Percentiles rank a stretch among this genome's conserved stretches.
phyloP scores from a whole-genome alignment of 1,139 yeast species.

The Pichia sp. region DNA sequence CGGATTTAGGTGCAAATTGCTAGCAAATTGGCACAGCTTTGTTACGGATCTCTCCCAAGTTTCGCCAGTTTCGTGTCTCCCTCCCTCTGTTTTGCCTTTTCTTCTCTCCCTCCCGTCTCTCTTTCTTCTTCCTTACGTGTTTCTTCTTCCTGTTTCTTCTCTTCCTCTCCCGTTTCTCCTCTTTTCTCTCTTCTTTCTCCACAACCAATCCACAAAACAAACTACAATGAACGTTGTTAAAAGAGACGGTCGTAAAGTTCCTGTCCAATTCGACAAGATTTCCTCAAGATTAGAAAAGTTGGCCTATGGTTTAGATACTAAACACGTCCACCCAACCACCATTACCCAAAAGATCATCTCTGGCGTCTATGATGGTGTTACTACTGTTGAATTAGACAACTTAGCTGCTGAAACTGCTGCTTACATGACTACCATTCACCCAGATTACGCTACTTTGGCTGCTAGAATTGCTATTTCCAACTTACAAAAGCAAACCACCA shows the following conservation, averaged over 20 bases:
- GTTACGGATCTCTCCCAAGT: too few relatives aligned
- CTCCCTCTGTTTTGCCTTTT: not conserved
- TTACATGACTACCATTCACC: slow-evolving; percentile 94
- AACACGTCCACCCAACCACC: slow-evolving; percentile 58
- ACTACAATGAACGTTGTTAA: slow-evolving; percentile 50
- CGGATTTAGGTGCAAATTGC: not conserved
- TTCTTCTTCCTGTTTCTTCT: not conserved
- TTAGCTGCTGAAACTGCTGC: slow-evolving; percentile 98
- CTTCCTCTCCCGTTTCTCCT: not conserved
- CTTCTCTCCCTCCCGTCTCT: not conserved
- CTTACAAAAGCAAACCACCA: slow-evolving; percentile 90
- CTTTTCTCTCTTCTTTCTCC: not conserved
- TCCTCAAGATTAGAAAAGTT: slow-evolving; percentile 37
- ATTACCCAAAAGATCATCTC: slow-evolving; percentile 58
- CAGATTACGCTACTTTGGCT: slow-evolving; percentile 92
- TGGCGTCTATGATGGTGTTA: slow-evolving; percentile 85
- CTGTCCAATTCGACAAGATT: slow-evolving; percentile 49
- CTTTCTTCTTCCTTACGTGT: not conserved
- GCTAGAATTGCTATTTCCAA: slow-evolving; percentile 94
- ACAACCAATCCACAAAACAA: not conserved
- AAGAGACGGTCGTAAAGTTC: slow-evolving; percentile 60
- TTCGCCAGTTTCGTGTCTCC: not conserved
- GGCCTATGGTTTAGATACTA: slow-evolving; percentile 59
- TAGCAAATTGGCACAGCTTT: too few relatives aligned
- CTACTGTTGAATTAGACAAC: slow-evolving; percentile 88